These are phyloP conservation scores for Xylariaceae sp. DNA, from an alignment of 2,329 filamentous ascomycete species.

Conservation along the genomic window DNA sequence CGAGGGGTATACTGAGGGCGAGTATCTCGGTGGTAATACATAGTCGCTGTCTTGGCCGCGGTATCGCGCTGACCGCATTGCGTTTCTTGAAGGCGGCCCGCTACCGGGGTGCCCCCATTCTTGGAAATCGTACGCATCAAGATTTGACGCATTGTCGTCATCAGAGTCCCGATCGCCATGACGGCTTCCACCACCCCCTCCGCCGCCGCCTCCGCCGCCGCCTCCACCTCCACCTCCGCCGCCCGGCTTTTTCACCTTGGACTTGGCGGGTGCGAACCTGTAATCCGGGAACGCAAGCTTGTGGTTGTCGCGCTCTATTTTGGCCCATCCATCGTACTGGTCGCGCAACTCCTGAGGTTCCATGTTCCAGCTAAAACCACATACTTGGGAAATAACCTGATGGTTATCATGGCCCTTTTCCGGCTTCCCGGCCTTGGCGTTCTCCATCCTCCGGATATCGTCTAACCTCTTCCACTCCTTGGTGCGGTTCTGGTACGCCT, in stretches of 20 bases:
- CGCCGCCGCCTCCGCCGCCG: constrained; percentile 14
- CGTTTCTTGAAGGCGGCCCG: constrained; percentile 30
- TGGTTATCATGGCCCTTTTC: constrained; percentile 65
- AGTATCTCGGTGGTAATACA: constrained; percentile 21
- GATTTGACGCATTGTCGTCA: constrained; percentile 40
- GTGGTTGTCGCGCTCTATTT: constrained; percentile 79
- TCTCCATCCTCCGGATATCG: constrained; percentile 19
- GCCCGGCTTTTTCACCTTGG: constrained; percentile 36
- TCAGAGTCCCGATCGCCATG: constrained; percentile 35
- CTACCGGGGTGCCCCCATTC: constrained; percentile 19
- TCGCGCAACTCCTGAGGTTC: constrained; percentile 70
- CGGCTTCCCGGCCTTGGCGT: constrained; percentile 14
- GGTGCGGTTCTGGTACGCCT: constrained; percentile 81
- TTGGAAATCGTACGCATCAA: constrained; percentile 41
- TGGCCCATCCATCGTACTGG: constrained; percentile 74
- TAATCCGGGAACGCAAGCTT: constrained; percentile 81
- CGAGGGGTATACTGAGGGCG: constrained; percentile 14
- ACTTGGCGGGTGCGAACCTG: constrained; percentile 87
- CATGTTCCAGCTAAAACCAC: constrained; percentile 78
- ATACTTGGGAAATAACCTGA: constrained; percentile 84
- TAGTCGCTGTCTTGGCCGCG: constrained; percentile 35
- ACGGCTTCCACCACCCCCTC: constrained; percentile 16
- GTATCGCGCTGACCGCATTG: constrained; percentile 31
- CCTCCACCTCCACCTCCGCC: constrained; percentile 20
- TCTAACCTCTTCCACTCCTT: constrained; percentile 70